A percentile compares a stretch with the other conserved stretches of the same genome.
phyloP scores from a whole-genome alignment of 257 asterid species.

The Mitragyna speciosa region DNA sequence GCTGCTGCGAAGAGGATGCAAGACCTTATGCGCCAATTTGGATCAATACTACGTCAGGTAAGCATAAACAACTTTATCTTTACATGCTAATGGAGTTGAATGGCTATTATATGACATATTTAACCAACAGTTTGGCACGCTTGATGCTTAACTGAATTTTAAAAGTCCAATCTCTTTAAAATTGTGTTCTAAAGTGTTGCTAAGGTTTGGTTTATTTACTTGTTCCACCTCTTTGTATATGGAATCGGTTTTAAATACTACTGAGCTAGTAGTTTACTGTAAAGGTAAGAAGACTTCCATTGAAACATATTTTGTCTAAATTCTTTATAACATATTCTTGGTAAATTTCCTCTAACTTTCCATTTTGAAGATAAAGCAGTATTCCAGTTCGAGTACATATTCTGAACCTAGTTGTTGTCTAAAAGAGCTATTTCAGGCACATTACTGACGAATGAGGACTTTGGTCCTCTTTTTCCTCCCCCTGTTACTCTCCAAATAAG shows the following conservation, averaged over 20 bases:
- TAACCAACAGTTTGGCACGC: not conserved
- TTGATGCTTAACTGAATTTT: not conserved
- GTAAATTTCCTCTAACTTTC: not conserved
- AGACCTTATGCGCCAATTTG: constrained; percentile 96
- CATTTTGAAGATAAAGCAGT: not conserved
- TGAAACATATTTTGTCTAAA: not conserved
- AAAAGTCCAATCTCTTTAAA: no score
- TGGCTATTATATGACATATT: not conserved
- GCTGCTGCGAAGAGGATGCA: constrained; percentile 93
- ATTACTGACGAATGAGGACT: not conserved
- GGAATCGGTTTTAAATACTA: not conserved
- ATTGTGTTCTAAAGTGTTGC: not conserved
- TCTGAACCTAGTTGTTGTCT: not conserved
- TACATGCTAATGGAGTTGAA: constrained; percentile 24
- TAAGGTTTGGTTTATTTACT: not conserved
- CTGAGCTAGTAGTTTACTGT: not conserved
- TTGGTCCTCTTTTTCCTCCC: no score
- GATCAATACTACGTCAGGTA: constrained; percentile 88
- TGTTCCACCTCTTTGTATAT: not conserved
- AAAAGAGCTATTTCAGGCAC: not conserved
- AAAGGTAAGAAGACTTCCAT: not conserved
- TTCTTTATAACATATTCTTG: not conserved
- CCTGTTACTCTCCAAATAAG: not conserved
- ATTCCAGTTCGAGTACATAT: not conserved
- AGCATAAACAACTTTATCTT: not conserved